Percentiles rank a stretch among this genome's conserved stretches.
Evolutionary conservation across 148 eudicot species (phyloP).

Genomic region (Rhododendron williamsianum): DNA sequence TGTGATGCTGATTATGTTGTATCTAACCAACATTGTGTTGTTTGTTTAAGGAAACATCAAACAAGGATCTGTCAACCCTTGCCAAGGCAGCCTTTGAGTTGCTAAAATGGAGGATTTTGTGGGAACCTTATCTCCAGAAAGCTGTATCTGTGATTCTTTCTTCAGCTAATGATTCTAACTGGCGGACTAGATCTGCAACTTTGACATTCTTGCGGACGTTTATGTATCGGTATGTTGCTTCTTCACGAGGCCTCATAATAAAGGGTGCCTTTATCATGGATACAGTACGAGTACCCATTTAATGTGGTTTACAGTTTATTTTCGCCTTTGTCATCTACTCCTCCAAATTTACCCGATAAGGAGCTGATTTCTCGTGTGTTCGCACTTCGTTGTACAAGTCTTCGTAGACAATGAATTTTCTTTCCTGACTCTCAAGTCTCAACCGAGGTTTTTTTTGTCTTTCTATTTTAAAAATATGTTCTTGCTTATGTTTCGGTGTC

Average conservation of each 20-base stretch:
- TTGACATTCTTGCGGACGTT: conserved; percentile 81
- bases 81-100: conserved; percentile 97
- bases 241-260: neutral
- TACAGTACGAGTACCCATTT: neutral
- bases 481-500: neutral
- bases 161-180: conserved; percentile 83
- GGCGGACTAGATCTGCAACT: conserved; percentile 98
- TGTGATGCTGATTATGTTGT: neutral
- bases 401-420: neutral
- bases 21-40: conserved; percentile 7
- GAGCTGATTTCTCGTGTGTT: neutral
- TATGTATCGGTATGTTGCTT: conserved; percentile 80
- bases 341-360: neutral
- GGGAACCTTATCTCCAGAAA: conserved; percentile 66
- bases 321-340: neutral
- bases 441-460: neutral
- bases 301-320: neutral
- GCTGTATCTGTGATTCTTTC: conserved; percentile 67
- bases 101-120: conserved; percentile 74
- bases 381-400: neutral
- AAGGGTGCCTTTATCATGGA: neutral
- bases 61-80: conserved; percentile 84
- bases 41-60: conserved; percentile 77
- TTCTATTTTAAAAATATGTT: neutral
- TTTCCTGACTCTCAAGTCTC: neutral